Conservation (phyloP, 805 yeast species). For the Candida broadrunensis region DNA sequence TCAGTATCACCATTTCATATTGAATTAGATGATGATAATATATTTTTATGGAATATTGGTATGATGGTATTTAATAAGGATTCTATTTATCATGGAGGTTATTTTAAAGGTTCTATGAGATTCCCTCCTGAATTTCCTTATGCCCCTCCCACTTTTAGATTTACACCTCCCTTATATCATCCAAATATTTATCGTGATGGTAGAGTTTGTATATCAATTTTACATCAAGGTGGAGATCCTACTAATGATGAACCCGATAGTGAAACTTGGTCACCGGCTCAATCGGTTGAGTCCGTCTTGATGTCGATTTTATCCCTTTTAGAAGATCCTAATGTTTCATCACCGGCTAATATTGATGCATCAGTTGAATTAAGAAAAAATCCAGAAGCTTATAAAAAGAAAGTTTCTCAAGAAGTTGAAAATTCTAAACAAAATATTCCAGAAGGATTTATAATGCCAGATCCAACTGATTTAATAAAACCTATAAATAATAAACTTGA, state of each 20-base stretch:
- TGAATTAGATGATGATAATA: constrained; percentile 55
- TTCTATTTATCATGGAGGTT: constrained; percentile 91
- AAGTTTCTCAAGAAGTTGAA: constrained; percentile 79
- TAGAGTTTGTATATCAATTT: constrained; percentile 84
- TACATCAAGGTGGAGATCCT: constrained; percentile 89
- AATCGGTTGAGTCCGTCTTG: constrained; percentile 86
- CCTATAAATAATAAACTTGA: constrained; percentile 12
- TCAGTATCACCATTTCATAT: constrained; percentile 63
- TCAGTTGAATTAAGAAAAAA: constrained; percentile 85
- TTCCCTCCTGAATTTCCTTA: constrained; percentile 91
- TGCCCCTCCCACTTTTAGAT: constrained; percentile 88
- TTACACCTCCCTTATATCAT: constrained; percentile 90
- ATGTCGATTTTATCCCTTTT: constrained; percentile 86
- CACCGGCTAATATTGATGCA: constrained; percentile 97
- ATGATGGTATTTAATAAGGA: constrained; percentile 89
- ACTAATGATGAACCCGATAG: constrained; percentile 88
- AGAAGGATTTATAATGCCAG: constrained; percentile 78
- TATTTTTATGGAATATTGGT: constrained; percentile 76
- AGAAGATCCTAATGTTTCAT: constrained; percentile 89
- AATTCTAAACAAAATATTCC: constrained; percentile 85
- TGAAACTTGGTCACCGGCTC: constrained; percentile 94
- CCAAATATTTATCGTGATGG: constrained; percentile 96
- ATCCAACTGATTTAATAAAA: constrained; percentile 44
- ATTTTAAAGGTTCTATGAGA: constrained; percentile 89
- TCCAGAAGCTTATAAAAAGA: constrained; percentile 69